Percentiles rank a stretch among this genome's conserved stretches.
phyloP scores from a whole-genome alignment of 2,329 filamentous ascomycete species.

The Verticillium klebahnii region DNA sequence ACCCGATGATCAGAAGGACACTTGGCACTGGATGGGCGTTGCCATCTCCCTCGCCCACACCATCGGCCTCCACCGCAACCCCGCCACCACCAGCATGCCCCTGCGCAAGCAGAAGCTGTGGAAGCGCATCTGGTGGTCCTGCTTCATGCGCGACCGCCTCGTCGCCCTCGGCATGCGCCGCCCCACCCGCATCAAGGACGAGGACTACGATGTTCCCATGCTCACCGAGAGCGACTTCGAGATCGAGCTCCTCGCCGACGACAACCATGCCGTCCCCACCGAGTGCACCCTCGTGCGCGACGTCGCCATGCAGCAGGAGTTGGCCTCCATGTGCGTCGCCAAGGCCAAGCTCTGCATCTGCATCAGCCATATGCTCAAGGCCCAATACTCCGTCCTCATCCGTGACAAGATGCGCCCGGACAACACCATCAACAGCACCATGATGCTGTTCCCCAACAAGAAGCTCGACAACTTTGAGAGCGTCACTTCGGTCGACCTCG shows the following conservation, averaged over 20 bases:
- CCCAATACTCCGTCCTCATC: slow-evolving; percentile 88
- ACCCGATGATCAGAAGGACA: slow-evolving; percentile 94
- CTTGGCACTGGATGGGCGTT: slow-evolving; percentile 98
- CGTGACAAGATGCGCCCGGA: slow-evolving; percentile 77
- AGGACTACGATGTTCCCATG: slow-evolving; percentile 93
- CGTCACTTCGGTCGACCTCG: slow-evolving; percentile 72
- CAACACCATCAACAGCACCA: slow-evolving; percentile 68
- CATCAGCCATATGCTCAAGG: slow-evolving; percentile 82
- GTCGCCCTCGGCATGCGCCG: slow-evolving; percentile 92
- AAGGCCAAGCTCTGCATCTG: slow-evolving; percentile 87
- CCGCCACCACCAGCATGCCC: slow-evolving; percentile 70
- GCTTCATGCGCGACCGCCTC: slow-evolving; percentile 89
- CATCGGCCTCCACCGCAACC: slow-evolving; percentile 87
- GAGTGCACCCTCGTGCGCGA: slow-evolving; percentile 71
- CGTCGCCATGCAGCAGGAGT: slow-evolving; percentile 65
- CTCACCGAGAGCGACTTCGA: slow-evolving; percentile 82
- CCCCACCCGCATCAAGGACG: slow-evolving; percentile 86
- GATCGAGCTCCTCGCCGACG: slow-evolving; percentile 61
- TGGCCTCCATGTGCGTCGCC: slow-evolving; percentile 85
- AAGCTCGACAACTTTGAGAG: slow-evolving; percentile 75
- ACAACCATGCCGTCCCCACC: slow-evolving; percentile 62
- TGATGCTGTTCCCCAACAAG: slow-evolving; percentile 91
- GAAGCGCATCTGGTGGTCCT: slow-evolving; percentile 98
- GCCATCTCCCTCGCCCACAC: slow-evolving; percentile 90
- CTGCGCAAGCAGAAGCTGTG: slow-evolving; percentile 72